Conservation (phyloP, 352 stramenopile genomes). For the Pythium chondricola region DNA sequence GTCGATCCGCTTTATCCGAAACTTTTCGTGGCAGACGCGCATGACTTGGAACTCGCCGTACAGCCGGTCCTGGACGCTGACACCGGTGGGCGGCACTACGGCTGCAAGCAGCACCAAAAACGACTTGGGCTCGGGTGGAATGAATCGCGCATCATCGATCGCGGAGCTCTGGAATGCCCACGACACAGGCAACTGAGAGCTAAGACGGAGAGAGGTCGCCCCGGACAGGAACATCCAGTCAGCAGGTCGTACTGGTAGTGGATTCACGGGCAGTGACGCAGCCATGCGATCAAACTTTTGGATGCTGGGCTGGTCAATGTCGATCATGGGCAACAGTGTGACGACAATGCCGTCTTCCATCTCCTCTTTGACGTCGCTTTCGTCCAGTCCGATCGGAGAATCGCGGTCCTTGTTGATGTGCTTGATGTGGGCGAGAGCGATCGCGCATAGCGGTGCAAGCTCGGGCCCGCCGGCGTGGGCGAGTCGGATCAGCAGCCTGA, state of each 20-base stretch:
- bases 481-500: constrained; percentile 59
- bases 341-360: constrained; percentile 68
- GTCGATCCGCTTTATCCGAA: constrained; percentile 49
- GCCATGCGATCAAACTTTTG: constrained; percentile 67
- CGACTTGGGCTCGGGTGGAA: constrained; percentile 52
- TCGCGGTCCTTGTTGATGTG: constrained; percentile 54
- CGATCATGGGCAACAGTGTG: constrained; percentile 74
- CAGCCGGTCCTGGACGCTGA: constrained; percentile 65
- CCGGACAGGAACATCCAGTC: constrained; percentile 57
- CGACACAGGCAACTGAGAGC: constrained; percentile 44
- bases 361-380: constrained; percentile 31
- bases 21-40: constrained; percentile 51
- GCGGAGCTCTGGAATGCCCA: constrained; percentile 68
- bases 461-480: constrained; percentile 38
- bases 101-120: constrained; percentile 43
- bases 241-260: constrained; percentile 29
- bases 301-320: constrained; percentile 57
- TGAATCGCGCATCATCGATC: constrained; percentile 64
- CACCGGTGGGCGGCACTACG: constrained; percentile 34
- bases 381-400: constrained; percentile 13
- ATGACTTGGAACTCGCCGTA: constrained; percentile 66
- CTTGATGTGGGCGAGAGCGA: constrained; percentile 74
- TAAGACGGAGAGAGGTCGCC: constrained; percentile 30
- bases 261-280: constrained; percentile 34
- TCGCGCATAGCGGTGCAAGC: constrained; percentile 62